phyloP scores from a whole-genome alignment of 108 stramenopile genomes.

The Aurantiochytrium sp. region DNA sequence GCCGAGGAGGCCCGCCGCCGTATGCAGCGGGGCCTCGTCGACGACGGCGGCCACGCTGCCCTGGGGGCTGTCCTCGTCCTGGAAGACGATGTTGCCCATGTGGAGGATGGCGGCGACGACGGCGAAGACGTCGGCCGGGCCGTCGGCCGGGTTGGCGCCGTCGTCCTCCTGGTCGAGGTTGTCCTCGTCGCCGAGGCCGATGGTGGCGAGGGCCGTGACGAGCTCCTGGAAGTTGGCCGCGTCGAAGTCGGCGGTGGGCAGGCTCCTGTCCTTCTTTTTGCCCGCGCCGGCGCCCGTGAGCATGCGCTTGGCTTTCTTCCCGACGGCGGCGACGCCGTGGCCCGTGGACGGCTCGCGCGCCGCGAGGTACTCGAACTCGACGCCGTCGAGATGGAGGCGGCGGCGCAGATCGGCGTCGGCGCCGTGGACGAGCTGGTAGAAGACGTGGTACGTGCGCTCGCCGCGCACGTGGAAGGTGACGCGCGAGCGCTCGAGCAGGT shows the following conservation, averaged over 20 bases:
- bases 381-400: slow-evolving; percentile 51
- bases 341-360: background rate
- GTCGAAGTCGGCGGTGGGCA: background rate
- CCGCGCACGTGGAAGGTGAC: slow-evolving; percentile 42
- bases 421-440: slow-evolving; percentile 58
- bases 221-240: slow-evolving; percentile 28
- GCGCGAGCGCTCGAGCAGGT: slow-evolving; percentile 60
- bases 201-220: background rate
- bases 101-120: slow-evolving; percentile 41
- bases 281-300: background rate
- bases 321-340: background rate
- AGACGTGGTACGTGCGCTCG: slow-evolving; percentile 64
- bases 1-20: slow-evolving; percentile 35
- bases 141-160: background rate
- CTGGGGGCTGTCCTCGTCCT: background rate
- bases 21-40: slow-evolving; percentile 40
- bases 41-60: background rate
- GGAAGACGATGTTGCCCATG: slow-evolving; percentile 38
- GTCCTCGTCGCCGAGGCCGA: slow-evolving; percentile 15
- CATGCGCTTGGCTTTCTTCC: background rate
- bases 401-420: slow-evolving; percentile 21
- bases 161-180: background rate
- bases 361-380: background rate
- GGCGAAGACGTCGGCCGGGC: background rate
- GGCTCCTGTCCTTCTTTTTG: background rate